Evolutionary conservation across 805 yeast species (phyloP).

Genomic region (Candida broadrunensis): DNA sequence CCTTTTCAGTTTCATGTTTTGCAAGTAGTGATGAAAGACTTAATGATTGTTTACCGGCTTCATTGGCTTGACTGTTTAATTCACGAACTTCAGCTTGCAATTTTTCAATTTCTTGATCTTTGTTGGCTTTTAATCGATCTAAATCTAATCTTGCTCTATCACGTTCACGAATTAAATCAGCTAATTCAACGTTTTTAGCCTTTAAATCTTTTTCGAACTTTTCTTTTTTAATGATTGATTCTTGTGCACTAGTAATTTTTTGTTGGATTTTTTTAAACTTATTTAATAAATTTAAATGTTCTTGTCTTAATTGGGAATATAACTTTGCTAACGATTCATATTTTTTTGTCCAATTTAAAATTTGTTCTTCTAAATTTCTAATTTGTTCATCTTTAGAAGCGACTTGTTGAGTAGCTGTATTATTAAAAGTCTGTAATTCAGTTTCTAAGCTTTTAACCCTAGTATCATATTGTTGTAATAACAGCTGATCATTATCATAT

Average conservation of each 20-base stretch:
- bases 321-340: constrained; percentile 87
- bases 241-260: constrained; percentile 86
- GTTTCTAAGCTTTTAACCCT: constrained; percentile 78
- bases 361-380: constrained; percentile 66
- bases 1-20: constrained; percentile 63
- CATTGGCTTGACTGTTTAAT: constrained; percentile 54
- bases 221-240: constrained; percentile 80
- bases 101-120: constrained; percentile 62
- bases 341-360: constrained; percentile 75
- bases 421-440: constrained; percentile 60
- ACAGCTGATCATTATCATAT: constrained; percentile 78
- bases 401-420: constrained; percentile 68
- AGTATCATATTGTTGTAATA: constrained; percentile 83
- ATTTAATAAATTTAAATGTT: constrained; percentile 75
- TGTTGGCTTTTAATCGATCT: constrained; percentile 64
- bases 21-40: constrained; percentile 58
- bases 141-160: constrained; percentile 84
- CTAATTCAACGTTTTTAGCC: constrained; percentile 81
- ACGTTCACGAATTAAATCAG: constrained; percentile 84
- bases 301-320: constrained; percentile 88
- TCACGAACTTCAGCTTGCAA: constrained; percentile 64
- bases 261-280: constrained; percentile 80
- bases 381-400: constrained; percentile 75
- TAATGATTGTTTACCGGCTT: constrained; percentile 62
- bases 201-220: constrained; percentile 78